phyloP scores from a whole-genome alignment of 352 stramenopile species.

The Globisporangium splendens region DNA sequence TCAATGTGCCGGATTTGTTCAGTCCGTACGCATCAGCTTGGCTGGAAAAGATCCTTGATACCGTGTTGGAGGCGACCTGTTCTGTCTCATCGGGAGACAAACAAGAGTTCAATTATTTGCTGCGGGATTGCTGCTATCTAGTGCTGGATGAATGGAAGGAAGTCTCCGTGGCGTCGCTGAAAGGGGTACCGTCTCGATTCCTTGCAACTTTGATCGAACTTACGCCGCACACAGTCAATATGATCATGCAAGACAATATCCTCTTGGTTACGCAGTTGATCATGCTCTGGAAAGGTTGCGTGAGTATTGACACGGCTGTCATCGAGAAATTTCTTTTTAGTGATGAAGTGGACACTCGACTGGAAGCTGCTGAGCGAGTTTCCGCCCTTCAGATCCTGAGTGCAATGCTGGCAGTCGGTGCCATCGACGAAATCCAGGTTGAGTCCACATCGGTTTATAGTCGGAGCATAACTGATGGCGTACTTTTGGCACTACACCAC shows the following conservation, averaged over 20 bases:
- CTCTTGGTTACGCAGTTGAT: constrained; percentile 53
- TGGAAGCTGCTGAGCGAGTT: constrained; percentile 43
- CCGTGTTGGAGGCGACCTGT: constrained; percentile 42
- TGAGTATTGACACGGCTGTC: constrained; percentile 32
- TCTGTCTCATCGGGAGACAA: constrained; percentile 14
- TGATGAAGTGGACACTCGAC: constrained; percentile 26
- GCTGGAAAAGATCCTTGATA: constrained; percentile 50
- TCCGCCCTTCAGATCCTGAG: constrained; percentile 60
- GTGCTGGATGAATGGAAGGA: constrained; percentile 52
- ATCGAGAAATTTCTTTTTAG: constrained; percentile 37
- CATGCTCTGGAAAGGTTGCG: constrained; percentile 42
- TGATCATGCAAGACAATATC: constrained; percentile 71
- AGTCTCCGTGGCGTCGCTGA: constrained; percentile 17
- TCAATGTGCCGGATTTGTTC: constrained; percentile 66
- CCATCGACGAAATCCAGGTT: constrained; percentile 23
- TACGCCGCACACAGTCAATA: constrained; percentile 43
- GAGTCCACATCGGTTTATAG: constrained; percentile 13
- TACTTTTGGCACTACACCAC: constrained; percentile 48
- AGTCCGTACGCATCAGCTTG: constrained; percentile 40
- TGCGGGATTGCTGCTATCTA: constrained; percentile 70
- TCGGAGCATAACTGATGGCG: constrained; percentile 40
- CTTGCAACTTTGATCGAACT: constrained; percentile 54
- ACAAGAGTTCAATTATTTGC: constrained; percentile 69
- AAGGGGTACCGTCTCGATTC: constrained; percentile 36
- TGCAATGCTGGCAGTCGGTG: constrained; percentile 38